Conservation (phyloP, 1,284 basidiomycete genomes). For the Mycosarcoma mackinlayi region DNA sequence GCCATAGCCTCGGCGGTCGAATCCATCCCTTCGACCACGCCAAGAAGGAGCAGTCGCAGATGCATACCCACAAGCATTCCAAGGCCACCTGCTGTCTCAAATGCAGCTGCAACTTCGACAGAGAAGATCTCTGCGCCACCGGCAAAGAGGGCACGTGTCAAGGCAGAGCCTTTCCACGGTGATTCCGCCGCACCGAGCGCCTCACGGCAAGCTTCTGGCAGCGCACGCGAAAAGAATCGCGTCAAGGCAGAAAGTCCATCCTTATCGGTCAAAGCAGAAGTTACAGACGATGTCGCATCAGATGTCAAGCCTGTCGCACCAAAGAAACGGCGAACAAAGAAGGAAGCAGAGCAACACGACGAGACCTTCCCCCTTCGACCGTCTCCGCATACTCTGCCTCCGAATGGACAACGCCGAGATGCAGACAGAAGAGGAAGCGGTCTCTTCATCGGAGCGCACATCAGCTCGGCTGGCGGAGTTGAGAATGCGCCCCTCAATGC, state of each 20-base stretch:
- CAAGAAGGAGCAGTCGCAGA: slow-evolving; percentile 27
- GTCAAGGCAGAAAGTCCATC: slow-evolving; percentile 5
- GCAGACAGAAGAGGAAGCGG: slow-evolving; percentile 22
- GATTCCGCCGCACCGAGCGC: background rate
- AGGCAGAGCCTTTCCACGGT: slow-evolving; percentile 1
- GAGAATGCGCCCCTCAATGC: slow-evolving; percentile 81
- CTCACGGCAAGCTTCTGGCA: background rate
- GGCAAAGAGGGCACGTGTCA: slow-evolving; percentile 9
- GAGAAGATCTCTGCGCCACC: background rate
- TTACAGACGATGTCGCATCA: background rate
- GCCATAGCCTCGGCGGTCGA: slow-evolving; percentile 17
- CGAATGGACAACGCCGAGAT: background rate
- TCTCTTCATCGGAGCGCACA: slow-evolving; percentile 77
- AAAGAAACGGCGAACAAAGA: slow-evolving; percentile 24
- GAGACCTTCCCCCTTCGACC: slow-evolving; percentile 28
- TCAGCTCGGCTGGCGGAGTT: slow-evolving; percentile 81
- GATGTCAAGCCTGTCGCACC: slow-evolving; percentile 4
- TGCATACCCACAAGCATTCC: slow-evolving; percentile 3
- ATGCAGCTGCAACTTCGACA: background rate
- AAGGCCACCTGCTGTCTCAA: background rate
- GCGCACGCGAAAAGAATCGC: background rate
- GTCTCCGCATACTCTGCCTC: background rate
- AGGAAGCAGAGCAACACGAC: slow-evolving; percentile 13
- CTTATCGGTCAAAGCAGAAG: background rate
- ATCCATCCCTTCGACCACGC: background rate